Evolutionary conservation across 2,329 filamentous ascomycete species (phyloP), one percentile per base, ranked within the genome.

Genomic region (Fusarium anguioides): DNA sequence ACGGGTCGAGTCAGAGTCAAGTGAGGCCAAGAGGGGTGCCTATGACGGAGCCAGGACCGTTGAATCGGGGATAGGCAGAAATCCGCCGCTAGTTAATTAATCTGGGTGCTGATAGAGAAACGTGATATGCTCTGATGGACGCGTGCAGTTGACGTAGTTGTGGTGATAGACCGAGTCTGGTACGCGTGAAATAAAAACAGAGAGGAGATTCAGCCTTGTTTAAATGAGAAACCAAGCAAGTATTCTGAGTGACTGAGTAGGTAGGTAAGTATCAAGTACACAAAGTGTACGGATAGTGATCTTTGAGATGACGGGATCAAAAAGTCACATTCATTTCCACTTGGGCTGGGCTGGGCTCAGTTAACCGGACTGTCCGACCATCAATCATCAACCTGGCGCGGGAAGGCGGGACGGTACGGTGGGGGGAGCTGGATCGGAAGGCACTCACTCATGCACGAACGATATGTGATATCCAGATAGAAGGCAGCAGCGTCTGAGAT

Each of bases 1-100:
- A 67, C 58, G 48, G 41, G 50, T 45, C 46, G 59, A 60, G 64
- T 68, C 55, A 65, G 59, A 52, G 64, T 68, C 55, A 63, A 66
- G 45, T 64, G 52, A 64, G 52, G 60, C 52, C 60, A 58, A 64
- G 60, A 68, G 64, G 64, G 64, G 64, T 68, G 58, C 48, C 64
- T 68, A 68, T 68, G 64, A 67, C 64, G 64, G 64, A 68, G 49
- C 60, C 66, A 40, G 65, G 36, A 40, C 40, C 48, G 57, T 68
- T 59, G 42, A 49, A 58, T 68, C 57, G 60, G 56, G 50, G 39
- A 48, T 66, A 66, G 64, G 44, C 48, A 66, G 66, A 51, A 49
- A 52, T 45, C 46, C 59, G 41, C 46, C 59, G 41, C 58, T 53
- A 61, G 47, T 46, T 23, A 18, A 41, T 42, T 27, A 12, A 37